Conservation (phyloP, 2,329 filamentous ascomycete species). For the Verticillium tricorpus region DNA sequence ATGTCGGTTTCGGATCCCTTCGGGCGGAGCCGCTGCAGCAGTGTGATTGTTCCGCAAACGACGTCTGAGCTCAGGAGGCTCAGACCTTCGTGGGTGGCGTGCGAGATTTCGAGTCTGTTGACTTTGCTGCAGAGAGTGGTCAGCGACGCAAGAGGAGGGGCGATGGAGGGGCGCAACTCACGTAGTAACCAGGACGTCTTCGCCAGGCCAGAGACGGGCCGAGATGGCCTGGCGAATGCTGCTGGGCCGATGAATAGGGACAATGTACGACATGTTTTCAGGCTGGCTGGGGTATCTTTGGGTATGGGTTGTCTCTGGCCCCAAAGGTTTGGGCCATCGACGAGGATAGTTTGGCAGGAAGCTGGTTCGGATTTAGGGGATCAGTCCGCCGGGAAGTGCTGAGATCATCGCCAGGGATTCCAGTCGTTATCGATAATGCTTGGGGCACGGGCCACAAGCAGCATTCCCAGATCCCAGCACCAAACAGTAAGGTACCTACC, state of each 20-base stretch:
- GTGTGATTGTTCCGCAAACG: slow-evolving; percentile 81
- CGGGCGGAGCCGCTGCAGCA: slow-evolving; percentile 77
- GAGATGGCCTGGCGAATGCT: slow-evolving; percentile 87
- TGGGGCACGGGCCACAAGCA: neutral
- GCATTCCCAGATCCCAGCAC: no score
- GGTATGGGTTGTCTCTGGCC: neutral
- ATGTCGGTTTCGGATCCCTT: slow-evolving; percentile 72
- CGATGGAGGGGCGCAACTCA: slow-evolving; percentile 42
- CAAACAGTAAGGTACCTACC: neutral
- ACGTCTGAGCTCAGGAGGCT: slow-evolving; percentile 62
- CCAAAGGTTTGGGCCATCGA: neutral
- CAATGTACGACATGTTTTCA: slow-evolving; percentile 79
- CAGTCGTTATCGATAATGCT: neutral
- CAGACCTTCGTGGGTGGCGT: slow-evolving; percentile 59
- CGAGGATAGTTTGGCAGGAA: neutral
- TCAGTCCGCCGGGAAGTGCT: neutral
- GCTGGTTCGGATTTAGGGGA: neutral
- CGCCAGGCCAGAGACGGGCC: slow-evolving; percentile 64
- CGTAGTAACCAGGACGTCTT: slow-evolving; percentile 85
- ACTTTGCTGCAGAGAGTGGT: slow-evolving; percentile 57
- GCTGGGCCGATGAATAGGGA: slow-evolving; percentile 87
- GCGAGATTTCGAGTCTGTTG: slow-evolving; percentile 83
- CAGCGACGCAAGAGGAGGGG: neutral
- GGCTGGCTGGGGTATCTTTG: neutral
- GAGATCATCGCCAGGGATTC: neutral